Percentiles rank a stretch among this genome's conserved stretches.
Evolutionary conservation across 208 protist species (phyloP).

Genomic region (Leishmania tarentolae): DNA sequence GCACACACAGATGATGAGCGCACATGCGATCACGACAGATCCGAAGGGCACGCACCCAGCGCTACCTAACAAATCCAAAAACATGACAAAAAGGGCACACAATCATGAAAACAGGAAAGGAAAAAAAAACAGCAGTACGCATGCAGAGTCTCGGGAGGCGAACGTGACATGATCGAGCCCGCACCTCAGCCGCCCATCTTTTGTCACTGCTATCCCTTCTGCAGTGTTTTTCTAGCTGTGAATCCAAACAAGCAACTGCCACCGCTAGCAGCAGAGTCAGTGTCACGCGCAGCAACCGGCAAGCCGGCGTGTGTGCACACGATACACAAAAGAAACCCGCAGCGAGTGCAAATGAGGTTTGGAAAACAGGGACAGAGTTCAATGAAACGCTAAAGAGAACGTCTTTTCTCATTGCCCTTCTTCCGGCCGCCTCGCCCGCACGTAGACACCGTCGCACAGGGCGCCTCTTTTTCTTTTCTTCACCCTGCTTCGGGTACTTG

Average conservation of each 20-base stretch:
- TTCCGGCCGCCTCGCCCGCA: neutral
- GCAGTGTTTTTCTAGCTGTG: neutral
- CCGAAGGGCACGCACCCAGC: neutral
- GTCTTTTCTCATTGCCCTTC: neutral
- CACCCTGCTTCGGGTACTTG: neutral
- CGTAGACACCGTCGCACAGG: neutral
- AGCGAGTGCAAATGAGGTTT: neutral
- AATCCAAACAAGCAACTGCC: neutral
- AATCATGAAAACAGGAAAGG: neutral
- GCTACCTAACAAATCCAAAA: neutral
- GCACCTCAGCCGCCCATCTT: neutral
- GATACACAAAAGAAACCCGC: constrained; percentile 9
- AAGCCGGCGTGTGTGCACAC: neutral
- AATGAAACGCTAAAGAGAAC: neutral
- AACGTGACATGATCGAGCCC: neutral
- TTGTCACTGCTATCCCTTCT: neutral
- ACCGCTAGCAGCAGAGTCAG: neutral
- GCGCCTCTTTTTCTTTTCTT: neutral
- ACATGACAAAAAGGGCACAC: neutral
- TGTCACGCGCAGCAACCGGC: neutral
- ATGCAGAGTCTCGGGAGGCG: neutral
- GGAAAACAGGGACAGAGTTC: neutral
- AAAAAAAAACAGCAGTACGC: neutral
- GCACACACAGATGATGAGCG: neutral
- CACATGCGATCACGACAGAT: neutral